Conservation (phyloP, 352 stramenopile genomes). For the Pythium plurisporium region DNA sequence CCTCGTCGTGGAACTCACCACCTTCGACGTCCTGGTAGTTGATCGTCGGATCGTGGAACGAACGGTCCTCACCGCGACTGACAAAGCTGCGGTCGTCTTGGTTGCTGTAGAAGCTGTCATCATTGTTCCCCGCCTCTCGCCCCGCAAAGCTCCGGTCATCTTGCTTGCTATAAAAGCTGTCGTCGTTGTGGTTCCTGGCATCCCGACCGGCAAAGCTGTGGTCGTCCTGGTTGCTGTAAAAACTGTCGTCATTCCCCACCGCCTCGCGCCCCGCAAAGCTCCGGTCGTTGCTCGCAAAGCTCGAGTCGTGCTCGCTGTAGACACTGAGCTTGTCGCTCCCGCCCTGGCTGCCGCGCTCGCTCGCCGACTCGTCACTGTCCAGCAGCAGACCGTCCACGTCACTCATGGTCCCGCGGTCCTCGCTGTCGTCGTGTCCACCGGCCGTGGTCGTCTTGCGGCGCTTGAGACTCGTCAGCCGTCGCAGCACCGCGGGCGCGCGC, state of each 20-base stretch:
- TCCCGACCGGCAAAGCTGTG: background rate
- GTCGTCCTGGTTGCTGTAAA: background rate
- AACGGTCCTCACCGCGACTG: background rate
- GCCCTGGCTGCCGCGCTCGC: background rate
- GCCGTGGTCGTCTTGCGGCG: slow-evolving; percentile 1
- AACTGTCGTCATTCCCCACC: slow-evolving; percentile 11
- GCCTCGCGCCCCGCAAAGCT: too few relatives aligned
- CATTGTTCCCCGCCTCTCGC: background rate
- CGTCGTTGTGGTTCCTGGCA: background rate
- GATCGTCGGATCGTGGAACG: background rate
- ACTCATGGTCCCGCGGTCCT: background rate
- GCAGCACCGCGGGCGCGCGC: background rate
- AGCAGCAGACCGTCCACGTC: slow-evolving; percentile 2
- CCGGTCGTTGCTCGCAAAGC: background rate
- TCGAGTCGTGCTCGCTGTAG: slow-evolving; percentile 12
- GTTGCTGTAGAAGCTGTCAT: background rate
- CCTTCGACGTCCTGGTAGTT: background rate
- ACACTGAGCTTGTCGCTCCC: background rate
- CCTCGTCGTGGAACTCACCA: background rate
- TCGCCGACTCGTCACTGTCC: slow-evolving; percentile 15
- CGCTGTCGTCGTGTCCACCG: too few relatives aligned
- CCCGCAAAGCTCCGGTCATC: background rate
- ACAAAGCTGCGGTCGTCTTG: background rate
- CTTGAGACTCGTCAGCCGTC: slow-evolving; percentile 8
- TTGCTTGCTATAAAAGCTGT: background rate